A percentile compares a stretch with the other conserved stretches of the same genome.
Evolutionary conservation across 176 grass and related monocot genomes (phyloP).

Genomic region (Phoenix dactylifera): DNA sequence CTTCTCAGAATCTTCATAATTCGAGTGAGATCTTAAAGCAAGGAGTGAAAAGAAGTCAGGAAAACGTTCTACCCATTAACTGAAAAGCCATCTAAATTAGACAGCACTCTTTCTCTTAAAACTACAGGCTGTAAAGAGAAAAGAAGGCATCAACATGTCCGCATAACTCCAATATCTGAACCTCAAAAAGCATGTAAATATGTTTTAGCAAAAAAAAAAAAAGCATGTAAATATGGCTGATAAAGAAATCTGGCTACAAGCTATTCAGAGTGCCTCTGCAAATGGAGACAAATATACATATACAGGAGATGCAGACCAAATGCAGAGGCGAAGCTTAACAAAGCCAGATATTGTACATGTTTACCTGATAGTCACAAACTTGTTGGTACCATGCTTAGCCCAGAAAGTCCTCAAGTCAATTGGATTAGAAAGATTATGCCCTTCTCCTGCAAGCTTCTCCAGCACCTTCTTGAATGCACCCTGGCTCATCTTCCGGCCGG

Average conservation of each 20-base stretch:
- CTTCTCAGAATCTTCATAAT: background rate
- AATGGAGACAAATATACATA: slow-evolving; percentile 26
- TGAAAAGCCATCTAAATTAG: slow-evolving; percentile 40
- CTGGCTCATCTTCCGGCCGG: slow-evolving; percentile 90
- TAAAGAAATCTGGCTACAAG: slow-evolving; percentile 22
- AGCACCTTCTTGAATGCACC: slow-evolving; percentile 95
- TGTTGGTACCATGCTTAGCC: slow-evolving; percentile 92
- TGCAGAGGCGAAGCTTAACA: slow-evolving; percentile 20
- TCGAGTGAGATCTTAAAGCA: background rate
- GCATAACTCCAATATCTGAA: slow-evolving; percentile 10
- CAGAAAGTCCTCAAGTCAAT: slow-evolving; percentile 84
- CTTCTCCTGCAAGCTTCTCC: slow-evolving; percentile 82
- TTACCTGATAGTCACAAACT: slow-evolving; percentile 87
- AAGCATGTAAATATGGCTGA: slow-evolving; percentile 26
- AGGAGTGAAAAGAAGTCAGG: background rate
- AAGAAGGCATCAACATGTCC: slow-evolving; percentile 25
- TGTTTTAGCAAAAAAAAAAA: too few species aligned
- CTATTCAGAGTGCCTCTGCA: slow-evolving; percentile 26
- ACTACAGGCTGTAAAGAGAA: slow-evolving; percentile 32
- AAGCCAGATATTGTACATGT: slow-evolving; percentile 7
- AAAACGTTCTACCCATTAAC: slow-evolving; percentile 22
- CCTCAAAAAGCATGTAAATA: slow-evolving; percentile 26
- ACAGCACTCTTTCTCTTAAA: slow-evolving; percentile 20
- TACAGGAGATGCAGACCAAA: slow-evolving; percentile 19
- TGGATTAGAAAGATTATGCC: slow-evolving; percentile 76